Evolutionary conservation across 208 protist genomes (phyloP).

Genomic region (Leishmania braziliensis): DNA sequence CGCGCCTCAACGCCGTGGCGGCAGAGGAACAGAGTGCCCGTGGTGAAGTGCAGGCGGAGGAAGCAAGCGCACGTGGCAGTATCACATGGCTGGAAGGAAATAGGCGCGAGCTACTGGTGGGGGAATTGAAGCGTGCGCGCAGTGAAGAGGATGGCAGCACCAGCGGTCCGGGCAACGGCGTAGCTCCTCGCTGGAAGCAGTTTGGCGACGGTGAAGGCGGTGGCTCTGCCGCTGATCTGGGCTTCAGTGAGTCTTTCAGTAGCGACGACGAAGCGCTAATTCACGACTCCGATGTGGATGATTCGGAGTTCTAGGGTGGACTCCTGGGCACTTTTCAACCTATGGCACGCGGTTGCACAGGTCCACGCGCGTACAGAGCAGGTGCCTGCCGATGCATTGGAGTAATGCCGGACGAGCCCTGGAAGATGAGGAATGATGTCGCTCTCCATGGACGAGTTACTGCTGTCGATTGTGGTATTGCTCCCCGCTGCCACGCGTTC

Average conservation of each 20-base stretch:
- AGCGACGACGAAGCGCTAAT: constrained; percentile 42
- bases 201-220: constrained; percentile 10
- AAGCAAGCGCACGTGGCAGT: constrained; percentile 36
- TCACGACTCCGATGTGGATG: constrained; percentile 31
- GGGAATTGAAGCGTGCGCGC: constrained; percentile 27
- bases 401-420: neutral
- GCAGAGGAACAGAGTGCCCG: neutral
- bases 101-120: constrained; percentile 39
- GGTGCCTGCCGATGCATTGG: neutral
- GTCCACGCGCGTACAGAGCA: neutral
- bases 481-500: neutral
- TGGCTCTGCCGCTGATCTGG: neutral
- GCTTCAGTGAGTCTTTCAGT: constrained; percentile 22
- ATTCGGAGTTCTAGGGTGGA: constrained; percentile 29
- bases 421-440: neutral
- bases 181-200: constrained; percentile 19
- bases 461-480: neutral
- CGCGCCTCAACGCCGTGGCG: neutral
- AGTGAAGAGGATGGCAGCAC: constrained; percentile 8
- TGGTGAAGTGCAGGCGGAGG: constrained; percentile 16
- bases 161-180: neutral
- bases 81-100: constrained; percentile 67
- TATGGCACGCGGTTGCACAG: neutral
- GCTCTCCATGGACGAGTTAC: neutral
- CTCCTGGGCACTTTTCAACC: neutral